Evolutionary conservation across 345 rosid genomes (phyloP).

Genomic region (Citrus trifoliata): DNA sequence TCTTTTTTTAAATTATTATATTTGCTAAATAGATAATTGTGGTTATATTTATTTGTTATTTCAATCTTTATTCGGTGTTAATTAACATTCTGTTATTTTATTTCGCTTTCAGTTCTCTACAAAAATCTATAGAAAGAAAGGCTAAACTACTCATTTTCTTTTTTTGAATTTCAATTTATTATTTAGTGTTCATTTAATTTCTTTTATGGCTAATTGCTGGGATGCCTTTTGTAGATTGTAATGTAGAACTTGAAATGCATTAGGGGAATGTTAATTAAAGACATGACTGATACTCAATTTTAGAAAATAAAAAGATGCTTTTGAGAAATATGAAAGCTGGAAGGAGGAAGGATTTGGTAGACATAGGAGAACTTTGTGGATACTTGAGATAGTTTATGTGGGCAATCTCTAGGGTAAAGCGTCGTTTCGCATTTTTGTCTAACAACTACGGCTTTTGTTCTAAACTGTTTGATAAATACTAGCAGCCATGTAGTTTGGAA

Average conservation of each 20-base stretch:
- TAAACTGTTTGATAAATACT: no score
- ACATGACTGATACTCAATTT: neutral
- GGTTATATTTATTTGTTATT: no score
- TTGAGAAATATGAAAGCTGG: neutral
- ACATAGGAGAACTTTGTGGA: neutral
- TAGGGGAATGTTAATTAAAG: neutral
- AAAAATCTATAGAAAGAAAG: no score
- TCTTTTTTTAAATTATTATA: neutral
- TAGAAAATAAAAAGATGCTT: neutral
- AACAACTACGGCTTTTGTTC: no score
- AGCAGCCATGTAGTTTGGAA: no score
- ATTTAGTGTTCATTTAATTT: no score
- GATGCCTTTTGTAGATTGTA: neutral
- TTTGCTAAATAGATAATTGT: no score
- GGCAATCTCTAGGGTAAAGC: neutral
- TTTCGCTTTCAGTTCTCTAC: no score
- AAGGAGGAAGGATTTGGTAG: neutral
- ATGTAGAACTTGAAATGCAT: neutral
- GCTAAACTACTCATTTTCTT: no score
- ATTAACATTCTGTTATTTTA: neutral
- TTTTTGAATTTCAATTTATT: no score
- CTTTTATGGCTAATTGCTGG: neutral
- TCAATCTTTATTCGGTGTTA: neutral
- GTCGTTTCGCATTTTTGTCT: no score
- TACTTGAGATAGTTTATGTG: neutral